Percentiles rank a stretch among this genome's conserved stretches.
phyloP scores from a whole-genome alignment of 2,329 filamentous ascomycete species.

The Ascochyta viciae-villosae region DNA sequence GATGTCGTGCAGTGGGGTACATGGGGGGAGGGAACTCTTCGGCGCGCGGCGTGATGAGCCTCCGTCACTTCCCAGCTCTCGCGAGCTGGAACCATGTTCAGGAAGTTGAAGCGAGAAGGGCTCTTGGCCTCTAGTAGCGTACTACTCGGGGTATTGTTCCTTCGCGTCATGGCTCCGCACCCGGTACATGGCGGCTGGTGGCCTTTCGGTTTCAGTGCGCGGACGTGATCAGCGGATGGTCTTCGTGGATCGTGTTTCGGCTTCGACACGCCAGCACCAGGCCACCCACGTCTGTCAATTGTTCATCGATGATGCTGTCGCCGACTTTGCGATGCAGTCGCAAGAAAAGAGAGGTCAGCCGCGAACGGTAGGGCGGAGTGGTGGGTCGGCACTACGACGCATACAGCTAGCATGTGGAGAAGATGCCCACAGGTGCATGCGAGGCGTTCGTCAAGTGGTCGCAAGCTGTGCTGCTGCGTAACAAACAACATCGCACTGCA shows the following conservation, averaged over 20 bases:
- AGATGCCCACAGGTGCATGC: slow-evolving; percentile 5
- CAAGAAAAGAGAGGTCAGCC: not conserved
- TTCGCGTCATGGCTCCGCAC: not conserved
- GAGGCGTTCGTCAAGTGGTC: slow-evolving; percentile 16
- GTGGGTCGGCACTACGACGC: not conserved
- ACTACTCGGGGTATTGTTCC: not conserved
- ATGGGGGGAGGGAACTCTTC: not conserved
- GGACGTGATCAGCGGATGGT: slow-evolving; percentile 7
- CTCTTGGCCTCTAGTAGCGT: not conserved
- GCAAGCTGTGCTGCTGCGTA: slow-evolving; percentile 13
- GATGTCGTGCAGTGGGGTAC: slow-evolving; percentile 26
- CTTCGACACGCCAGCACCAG: not conserved
- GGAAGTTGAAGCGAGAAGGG: not conserved
- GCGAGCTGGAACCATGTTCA: not conserved
- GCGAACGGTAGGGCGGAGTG: slow-evolving; percentile 1
- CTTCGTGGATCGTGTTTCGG: not conserved
- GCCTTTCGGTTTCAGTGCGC: not conserved
- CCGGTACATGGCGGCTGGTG: not conserved
- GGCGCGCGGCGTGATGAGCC: not conserved
- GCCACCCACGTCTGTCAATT: too few species aligned
- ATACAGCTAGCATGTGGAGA: slow-evolving; percentile 13
- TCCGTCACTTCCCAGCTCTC: not conserved
- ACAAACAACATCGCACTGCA: slow-evolving; percentile 17
- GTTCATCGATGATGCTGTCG: not conserved
- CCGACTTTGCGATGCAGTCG: not conserved